Evolutionary conservation across 371 early-diverging fungal species (phyloP), one percentile per base, ranked within the genome.

Genomic region (Sporodiniella umbellata): DNA sequence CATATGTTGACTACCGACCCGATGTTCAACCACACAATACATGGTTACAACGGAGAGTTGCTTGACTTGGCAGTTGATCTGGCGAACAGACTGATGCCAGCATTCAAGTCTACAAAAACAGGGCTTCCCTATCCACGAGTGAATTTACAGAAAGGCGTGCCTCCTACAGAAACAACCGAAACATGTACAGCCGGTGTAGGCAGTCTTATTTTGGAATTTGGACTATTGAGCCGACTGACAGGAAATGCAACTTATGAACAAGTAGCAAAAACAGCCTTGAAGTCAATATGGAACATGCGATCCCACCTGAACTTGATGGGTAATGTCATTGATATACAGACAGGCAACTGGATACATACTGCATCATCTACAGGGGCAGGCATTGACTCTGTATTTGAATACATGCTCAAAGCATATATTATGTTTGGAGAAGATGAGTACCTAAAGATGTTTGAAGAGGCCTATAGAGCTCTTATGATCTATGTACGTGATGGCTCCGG

Each of bases 101-200:
- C 98, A 0, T 98, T 96, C 66, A 62, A 82, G 40, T 72, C 81
- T 1, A 83, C 93, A 1, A 82, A 82, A n/a, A 90, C 88, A 1
- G 89, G 88, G 2, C 77, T 95, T 7, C 98, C 98, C 6, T 93
- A 73, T 68, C 86, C 96, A 6, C 64, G 95, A 38, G 91, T 93
- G 45, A 94, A 96, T 64, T 63, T 96, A 26, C 76, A 74, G 39
- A 59, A 68, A 24, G 96, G 96, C 0, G 88, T 92, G 1, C 67
- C 81, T 0, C 55, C 58, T 6, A 64, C 70, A 3, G 94, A 93
- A 51, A 84, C 88, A 0, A 59, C 78, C 1, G 87, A 86, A 43
- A 95, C 95, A 7, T 96, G 95, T 62, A 81, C 92, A 0, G 98
- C 98, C 3, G 95, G 95, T 12, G 94, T 90, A 5, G 95, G 95